Conservation (phyloP, 257 asterid genomes). For the Scutellaria baicalensis region DNA sequence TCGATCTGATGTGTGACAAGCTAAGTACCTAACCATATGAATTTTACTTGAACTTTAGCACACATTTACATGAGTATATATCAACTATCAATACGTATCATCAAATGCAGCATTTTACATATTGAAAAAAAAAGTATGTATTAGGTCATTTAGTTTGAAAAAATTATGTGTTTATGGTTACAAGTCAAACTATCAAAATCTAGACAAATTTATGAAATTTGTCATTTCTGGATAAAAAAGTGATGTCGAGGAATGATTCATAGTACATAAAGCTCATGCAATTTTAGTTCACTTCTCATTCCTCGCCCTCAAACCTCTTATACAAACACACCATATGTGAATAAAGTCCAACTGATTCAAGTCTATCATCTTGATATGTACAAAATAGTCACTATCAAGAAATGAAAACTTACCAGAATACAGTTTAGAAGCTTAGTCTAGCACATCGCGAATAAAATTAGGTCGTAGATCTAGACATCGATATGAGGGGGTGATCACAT, state of each 20-base stretch:
- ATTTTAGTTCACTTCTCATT: no score
- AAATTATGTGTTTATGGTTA: no score
- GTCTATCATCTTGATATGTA: background rate
- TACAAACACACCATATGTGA: background rate
- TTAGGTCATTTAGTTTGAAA: no score
- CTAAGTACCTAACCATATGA: background rate
- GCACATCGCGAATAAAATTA: background rate
- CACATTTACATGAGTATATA: background rate
- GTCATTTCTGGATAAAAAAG: no score
- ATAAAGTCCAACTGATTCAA: background rate
- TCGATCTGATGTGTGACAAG: background rate
- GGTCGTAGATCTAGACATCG: background rate
- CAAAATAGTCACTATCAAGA: slow-evolving; percentile 1
- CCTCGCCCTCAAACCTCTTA: no score
- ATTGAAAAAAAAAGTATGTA: background rate
- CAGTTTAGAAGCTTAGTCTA: background rate
- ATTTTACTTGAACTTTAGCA: no score
- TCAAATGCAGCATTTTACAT: background rate
- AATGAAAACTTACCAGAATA: background rate
- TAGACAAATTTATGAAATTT: no score
- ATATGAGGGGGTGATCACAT: background rate
- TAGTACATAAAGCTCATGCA: no score
- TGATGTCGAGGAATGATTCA: no score
- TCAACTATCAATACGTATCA: background rate
- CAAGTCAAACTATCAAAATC: no score